Percentiles rank a stretch among this genome's conserved stretches.
These are phyloP conservation scores for Wickerhamomyces canadensis DNA, from an alignment of 805 yeast genomes.

Conservation along the genomic window DNA sequence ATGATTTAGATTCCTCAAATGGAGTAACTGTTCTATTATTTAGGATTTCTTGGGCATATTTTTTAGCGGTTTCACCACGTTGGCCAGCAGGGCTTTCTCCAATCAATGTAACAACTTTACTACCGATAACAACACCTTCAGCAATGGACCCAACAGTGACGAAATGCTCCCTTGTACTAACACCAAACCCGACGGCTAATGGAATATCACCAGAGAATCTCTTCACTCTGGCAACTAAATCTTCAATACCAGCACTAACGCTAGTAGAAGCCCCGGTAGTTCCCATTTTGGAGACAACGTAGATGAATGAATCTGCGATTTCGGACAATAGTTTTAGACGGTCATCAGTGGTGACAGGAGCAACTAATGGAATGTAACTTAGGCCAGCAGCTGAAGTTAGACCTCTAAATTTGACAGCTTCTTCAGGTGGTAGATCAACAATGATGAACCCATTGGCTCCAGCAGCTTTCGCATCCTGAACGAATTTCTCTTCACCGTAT, in stretches of 20 bases:
- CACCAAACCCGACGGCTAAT: slow-evolving; percentile 96
- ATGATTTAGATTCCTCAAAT: slow-evolving; percentile 17
- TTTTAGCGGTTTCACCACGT: slow-evolving; percentile 57
- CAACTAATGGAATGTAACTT: slow-evolving; percentile 88
- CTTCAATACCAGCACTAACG: slow-evolving; percentile 58
- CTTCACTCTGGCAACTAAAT: slow-evolving; percentile 70
- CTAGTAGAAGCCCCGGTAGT: slow-evolving; percentile 84
- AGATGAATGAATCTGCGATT: slow-evolving; percentile 92
- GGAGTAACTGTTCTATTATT: slow-evolving; percentile 43
- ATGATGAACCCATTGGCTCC: slow-evolving; percentile 95
- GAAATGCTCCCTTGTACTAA: slow-evolving; percentile 89
- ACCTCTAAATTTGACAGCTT: slow-evolving; percentile 81
- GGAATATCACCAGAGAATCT: slow-evolving; percentile 72
- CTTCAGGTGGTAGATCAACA: slow-evolving; percentile 97
- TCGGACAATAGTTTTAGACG: slow-evolving; percentile 71
- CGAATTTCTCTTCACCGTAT: slow-evolving; percentile 83
- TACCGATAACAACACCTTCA: slow-evolving; percentile 96
- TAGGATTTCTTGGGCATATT: slow-evolving; percentile 64
- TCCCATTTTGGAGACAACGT: slow-evolving; percentile 97
- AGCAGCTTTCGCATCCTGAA: slow-evolving; percentile 71
- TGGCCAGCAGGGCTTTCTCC: slow-evolving; percentile 56
- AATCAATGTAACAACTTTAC: slow-evolving; percentile 68
- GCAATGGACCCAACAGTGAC: slow-evolving; percentile 70
- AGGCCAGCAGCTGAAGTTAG: slow-evolving; percentile 62
- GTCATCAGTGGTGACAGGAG: slow-evolving; percentile 93